A percentile compares a stretch with the other conserved stretches of the same genome.
Evolutionary conservation across 768 basidiomycete genomes (phyloP).

Genomic region (Leccinum fibrillosum): DNA sequence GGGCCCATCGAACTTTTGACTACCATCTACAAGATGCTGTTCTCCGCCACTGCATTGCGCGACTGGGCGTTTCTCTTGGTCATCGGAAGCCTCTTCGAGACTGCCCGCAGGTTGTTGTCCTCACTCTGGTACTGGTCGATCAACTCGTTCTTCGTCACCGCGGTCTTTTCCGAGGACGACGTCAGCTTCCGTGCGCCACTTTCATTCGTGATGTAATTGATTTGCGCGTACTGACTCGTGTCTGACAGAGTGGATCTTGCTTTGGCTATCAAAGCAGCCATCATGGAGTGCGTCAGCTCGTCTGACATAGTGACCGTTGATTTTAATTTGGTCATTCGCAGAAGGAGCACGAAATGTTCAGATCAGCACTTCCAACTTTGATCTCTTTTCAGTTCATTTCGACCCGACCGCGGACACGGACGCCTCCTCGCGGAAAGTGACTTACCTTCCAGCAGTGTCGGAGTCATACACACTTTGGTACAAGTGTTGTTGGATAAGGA

Average conservation of each 20-base stretch:
- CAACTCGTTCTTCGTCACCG: constrained; percentile 60
- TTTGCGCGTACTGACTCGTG: background rate
- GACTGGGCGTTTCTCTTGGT: constrained; percentile 66
- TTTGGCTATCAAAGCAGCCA: constrained; percentile 62
- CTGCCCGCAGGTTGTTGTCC: constrained; percentile 45
- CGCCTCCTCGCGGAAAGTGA: constrained; percentile 26
- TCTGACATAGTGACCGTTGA: background rate
- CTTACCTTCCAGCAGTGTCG: constrained; percentile 34
- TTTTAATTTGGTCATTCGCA: constrained; percentile 4
- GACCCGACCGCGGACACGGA: constrained; percentile 21
- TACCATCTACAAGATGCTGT: constrained; percentile 41
- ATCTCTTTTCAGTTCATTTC: constrained; percentile 25
- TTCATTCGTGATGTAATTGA: background rate
- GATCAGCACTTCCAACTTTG: constrained; percentile 43
- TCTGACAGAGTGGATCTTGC: constrained; percentile 61
- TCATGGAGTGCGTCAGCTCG: constrained; percentile 48
- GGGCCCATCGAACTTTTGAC: constrained; percentile 28
- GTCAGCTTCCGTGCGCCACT: constrained; percentile 46
- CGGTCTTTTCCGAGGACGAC: constrained; percentile 57
- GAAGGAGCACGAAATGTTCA: constrained; percentile 48
- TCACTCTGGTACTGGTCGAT: constrained; percentile 42
- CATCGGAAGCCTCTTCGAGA: constrained; percentile 61
- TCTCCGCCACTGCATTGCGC: constrained; percentile 51
- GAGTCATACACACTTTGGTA: constrained; percentile 35
- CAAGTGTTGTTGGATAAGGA: constrained; percentile 30